Percentiles rank a stretch among this genome's conserved stretches.
Conservation (phyloP, 805 yeast species). For the Kodamaea restingae region DNA sequence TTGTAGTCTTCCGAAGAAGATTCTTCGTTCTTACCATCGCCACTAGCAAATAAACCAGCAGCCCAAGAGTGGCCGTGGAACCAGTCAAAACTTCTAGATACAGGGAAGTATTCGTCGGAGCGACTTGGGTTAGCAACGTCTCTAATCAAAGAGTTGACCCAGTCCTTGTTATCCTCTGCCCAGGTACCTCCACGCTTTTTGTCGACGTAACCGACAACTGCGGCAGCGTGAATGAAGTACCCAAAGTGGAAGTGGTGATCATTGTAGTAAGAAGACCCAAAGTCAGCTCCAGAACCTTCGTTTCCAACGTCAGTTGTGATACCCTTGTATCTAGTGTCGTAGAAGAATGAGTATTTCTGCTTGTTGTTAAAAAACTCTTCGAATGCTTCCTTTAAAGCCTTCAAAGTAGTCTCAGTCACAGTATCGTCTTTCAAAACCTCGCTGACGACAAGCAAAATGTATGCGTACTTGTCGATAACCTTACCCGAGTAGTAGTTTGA, state of each 20-base stretch:
- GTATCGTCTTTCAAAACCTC: conserved; percentile 45
- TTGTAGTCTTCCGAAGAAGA: conserved; percentile 23
- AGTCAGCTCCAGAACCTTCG: conserved; percentile 47
- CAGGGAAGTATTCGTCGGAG: conserved; percentile 20
- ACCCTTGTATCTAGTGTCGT: conserved; percentile 55
- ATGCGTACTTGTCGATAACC: conserved; percentile 53
- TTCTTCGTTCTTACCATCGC: conserved; percentile 23
- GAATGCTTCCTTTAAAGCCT: conserved; percentile 42
- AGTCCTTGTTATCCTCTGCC: conserved; percentile 33
- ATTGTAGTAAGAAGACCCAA: conserved; percentile 73
- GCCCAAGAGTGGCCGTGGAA: conserved; percentile 26
- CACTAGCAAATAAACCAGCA: conserved; percentile 17
- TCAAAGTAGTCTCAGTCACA: conserved; percentile 32
- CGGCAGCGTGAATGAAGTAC: conserved; percentile 79
- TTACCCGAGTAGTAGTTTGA: conserved; percentile 54
- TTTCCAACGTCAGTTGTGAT: conserved; percentile 50
- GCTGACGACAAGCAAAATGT: conserved; percentile 48
- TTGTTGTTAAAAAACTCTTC: conserved; percentile 34
- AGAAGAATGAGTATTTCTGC: conserved; percentile 48
- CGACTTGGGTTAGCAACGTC: conserved; percentile 23
- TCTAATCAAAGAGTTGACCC: conserved; percentile 21
- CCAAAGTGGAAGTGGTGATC: conserved; percentile 91
- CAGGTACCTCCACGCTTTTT: conserved; percentile 48
- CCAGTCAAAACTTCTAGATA: conserved; percentile 24
- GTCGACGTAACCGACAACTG: conserved; percentile 69